Evolutionary conservation across 441 rosid genomes (phyloP).

Genomic region (Biscutella laevigata): DNA sequence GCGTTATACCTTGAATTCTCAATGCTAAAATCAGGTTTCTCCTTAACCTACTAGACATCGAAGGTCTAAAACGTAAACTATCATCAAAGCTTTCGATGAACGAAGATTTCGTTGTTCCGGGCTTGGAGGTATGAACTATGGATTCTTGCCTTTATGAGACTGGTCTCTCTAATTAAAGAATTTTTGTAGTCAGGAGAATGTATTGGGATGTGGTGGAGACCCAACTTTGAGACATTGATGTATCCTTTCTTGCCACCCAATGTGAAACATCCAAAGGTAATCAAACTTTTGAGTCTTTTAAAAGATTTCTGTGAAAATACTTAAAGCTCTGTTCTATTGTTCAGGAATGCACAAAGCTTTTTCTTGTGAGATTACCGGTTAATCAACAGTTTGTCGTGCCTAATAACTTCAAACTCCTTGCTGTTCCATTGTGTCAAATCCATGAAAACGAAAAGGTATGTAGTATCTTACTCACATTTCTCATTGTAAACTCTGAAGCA

Average conservation of each 20-base stretch:
- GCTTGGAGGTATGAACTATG: constrained; percentile 48
- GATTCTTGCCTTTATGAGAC: neutral
- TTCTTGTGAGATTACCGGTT: constrained; percentile 49
- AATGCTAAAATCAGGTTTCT: neutral
- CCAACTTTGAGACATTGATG: constrained; percentile 55
- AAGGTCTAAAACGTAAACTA: constrained; percentile 66
- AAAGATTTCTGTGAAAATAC: neutral
- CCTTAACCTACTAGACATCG: constrained; percentile 38
- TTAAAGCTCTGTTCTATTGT: neutral
- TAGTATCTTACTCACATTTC: neutral
- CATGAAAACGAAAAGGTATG: constrained; percentile 63
- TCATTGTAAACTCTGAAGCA: neutral
- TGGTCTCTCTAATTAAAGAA: neutral
- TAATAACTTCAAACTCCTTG: constrained; percentile 62
- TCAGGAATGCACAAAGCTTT: constrained; percentile 73
- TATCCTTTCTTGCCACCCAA: constrained; percentile 58
- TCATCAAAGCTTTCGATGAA: constrained; percentile 46
- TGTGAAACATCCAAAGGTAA: constrained; percentile 54
- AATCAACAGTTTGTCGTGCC: constrained; percentile 64
- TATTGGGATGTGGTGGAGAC: constrained; percentile 86
- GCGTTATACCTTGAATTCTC: neutral
- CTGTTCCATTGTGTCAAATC: constrained; percentile 69
- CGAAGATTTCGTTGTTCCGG: constrained; percentile 31
- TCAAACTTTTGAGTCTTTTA: neutral
- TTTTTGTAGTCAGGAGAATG: constrained; percentile 55